Percentiles rank a stretch among this genome's conserved stretches.
Evolutionary conservation across 306 rosid species (phyloP).

Genomic region (Castanea sativa): DNA sequence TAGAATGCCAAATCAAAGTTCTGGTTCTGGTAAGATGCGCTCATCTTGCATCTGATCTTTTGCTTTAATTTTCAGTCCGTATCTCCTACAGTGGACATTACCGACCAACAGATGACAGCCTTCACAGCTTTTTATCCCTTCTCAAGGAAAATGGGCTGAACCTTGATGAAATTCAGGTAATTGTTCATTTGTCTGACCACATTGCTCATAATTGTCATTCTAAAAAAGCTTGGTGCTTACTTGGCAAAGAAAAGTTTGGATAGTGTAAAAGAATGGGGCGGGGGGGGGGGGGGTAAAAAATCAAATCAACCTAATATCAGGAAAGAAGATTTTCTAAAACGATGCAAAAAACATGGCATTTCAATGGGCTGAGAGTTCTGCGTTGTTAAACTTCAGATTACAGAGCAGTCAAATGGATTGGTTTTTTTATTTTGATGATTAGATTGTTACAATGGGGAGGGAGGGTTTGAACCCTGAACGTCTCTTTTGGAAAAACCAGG

Average conservation of each 20-base stretch:
- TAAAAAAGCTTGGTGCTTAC: not conserved
- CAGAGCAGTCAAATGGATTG: not conserved
- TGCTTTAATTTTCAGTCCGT: constrained; percentile 58
- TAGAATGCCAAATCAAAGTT: not conserved
- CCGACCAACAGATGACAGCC: constrained; percentile 78
- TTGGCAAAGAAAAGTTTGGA: not conserved
- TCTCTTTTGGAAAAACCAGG: too few species aligned
- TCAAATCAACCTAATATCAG: not conserved
- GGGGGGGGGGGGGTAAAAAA: too few species aligned
- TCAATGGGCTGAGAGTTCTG: not conserved
- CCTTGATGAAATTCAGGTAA: constrained; percentile 77
- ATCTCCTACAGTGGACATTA: constrained; percentile 98
- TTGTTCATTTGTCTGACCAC: constrained; percentile 9
- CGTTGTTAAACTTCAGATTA: not conserved
- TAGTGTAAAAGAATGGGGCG: not conserved
- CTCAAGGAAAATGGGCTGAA: constrained; percentile 75
- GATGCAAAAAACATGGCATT: not conserved
- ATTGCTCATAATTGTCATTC: not conserved
- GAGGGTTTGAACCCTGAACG: too few species aligned
- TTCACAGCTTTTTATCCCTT: constrained; percentile 56
- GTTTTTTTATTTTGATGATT: not conserved
- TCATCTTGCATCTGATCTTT: constrained; percentile 29
- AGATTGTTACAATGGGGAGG: too few species aligned
- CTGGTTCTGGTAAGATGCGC: not conserved
- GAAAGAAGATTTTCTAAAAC: constrained; percentile 2